Percentiles rank a stretch among this genome's conserved stretches.
Conservation (phyloP, 2,329 filamentous ascomycete species). For the Monosporascus sp. region DNA sequence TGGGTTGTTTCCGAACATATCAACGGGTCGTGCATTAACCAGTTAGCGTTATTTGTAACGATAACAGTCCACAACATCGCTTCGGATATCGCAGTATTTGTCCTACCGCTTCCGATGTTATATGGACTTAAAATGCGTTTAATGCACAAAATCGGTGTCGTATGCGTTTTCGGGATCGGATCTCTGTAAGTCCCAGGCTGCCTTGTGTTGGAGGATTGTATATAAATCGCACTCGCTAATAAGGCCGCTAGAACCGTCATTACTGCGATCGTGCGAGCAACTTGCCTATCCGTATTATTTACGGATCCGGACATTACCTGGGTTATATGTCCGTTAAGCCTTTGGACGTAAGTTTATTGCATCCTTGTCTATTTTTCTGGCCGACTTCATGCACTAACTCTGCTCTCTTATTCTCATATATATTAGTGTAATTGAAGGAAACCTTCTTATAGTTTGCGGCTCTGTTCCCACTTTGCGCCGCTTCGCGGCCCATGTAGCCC, state of each 20-base stretch:
- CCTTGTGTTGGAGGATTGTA: background rate
- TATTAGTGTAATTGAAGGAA: constrained; percentile 21
- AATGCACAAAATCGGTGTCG: constrained; percentile 34
- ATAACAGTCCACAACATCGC: constrained; percentile 35
- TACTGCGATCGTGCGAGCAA: constrained; percentile 5
- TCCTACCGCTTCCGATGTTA: constrained; percentile 35
- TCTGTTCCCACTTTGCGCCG: constrained; percentile 23
- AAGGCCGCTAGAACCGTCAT: constrained; percentile 2
- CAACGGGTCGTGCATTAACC: constrained; percentile 28
- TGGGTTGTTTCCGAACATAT: constrained; percentile 18
- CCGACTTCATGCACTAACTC: background rate
- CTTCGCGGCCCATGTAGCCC: constrained; percentile 20
- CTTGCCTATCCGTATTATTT: constrained; percentile 2
- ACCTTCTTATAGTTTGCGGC: constrained; percentile 25
- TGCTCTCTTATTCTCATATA: background rate
- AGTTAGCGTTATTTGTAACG: constrained; percentile 35
- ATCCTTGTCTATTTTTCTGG: background rate
- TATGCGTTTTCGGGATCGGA: constrained; percentile 34
- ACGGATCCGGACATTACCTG: constrained; percentile 3
- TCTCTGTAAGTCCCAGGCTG: constrained; percentile 21
- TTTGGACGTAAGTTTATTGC: constrained; percentile 6
- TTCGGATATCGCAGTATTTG: constrained; percentile 34
- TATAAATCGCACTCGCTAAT: background rate
- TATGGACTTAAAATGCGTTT: constrained; percentile 31
- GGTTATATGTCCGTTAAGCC: constrained; percentile 1